A percentile compares a stretch with the other conserved stretches of the same genome.
These are phyloP conservation scores for Boletus tomentosulus DNA, from an alignment of 768 basidiomycete species.

Conservation along the genomic window DNA sequence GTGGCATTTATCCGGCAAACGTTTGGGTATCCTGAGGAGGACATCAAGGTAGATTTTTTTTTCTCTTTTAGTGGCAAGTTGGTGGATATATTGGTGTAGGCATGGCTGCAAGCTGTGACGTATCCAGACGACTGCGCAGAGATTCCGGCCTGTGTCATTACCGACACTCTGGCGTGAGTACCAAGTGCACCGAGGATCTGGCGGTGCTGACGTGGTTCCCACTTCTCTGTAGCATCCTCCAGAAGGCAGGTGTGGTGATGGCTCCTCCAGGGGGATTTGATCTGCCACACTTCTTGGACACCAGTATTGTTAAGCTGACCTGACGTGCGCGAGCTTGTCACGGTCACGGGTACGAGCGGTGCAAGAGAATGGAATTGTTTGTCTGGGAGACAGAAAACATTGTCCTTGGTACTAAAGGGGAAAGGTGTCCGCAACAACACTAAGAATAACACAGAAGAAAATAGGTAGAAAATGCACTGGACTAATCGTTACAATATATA, in stretches of 20 bases:
- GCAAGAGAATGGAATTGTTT: neutral
- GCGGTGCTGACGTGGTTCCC: constrained; percentile 1
- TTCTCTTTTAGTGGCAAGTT: neutral
- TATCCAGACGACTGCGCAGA: constrained; percentile 65
- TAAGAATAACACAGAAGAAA: constrained; percentile 13
- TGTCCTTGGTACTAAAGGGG: constrained; percentile 1
- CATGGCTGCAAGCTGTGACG: constrained; percentile 77
- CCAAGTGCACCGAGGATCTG: neutral
- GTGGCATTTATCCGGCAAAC: constrained; percentile 71
- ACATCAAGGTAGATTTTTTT: constrained; percentile 56
- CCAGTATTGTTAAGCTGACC: constrained; percentile 46
- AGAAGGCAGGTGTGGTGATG: constrained; percentile 69
- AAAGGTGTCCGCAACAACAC: constrained; percentile 12
- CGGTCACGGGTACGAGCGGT: neutral
- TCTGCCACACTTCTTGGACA: constrained; percentile 54
- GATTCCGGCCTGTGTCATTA: constrained; percentile 63
- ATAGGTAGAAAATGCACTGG: neutral
- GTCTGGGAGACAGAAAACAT: neutral
- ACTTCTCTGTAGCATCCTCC: constrained; percentile 51
- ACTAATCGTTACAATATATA: constrained; percentile 13
- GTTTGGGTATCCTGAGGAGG: constrained; percentile 79
- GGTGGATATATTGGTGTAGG: constrained; percentile 35
- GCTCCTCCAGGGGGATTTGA: constrained; percentile 51
- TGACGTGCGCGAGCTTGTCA: constrained; percentile 21
- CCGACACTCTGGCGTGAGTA: constrained; percentile 65